A percentile compares a stretch with the other conserved stretches of the same genome.
phyloP scores from a whole-genome alignment of 805 yeast genomes.

The Lipomyces orientalis region DNA sequence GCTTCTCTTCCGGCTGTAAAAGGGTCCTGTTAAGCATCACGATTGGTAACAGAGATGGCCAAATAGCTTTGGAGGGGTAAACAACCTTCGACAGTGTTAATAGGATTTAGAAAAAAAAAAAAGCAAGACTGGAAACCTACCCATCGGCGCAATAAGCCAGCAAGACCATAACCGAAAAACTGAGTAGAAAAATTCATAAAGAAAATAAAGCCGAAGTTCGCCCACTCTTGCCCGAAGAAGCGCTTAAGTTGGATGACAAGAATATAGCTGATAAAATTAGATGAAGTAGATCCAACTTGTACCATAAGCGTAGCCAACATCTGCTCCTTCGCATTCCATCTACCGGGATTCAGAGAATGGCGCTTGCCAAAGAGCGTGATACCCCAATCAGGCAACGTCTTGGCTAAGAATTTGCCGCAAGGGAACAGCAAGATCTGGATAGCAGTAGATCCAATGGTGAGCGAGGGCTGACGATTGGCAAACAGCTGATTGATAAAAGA shows the following conservation, averaged over 20 bases:
- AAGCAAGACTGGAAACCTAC: conserved; percentile 1
- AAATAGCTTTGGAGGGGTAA: conserved; percentile 49
- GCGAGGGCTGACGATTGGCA: conserved; percentile 59
- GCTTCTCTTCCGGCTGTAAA: conserved; percentile 51
- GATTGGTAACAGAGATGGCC: conserved; percentile 60
- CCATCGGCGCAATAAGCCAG: conserved; percentile 65
- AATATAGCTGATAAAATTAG: conserved; percentile 54
- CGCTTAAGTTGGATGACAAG: conserved; percentile 48
- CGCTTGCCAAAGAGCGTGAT: conserved; percentile 44
- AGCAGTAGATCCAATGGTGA: conserved; percentile 62
- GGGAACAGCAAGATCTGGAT: conserved; percentile 72
- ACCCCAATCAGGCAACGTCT: conserved; percentile 26
- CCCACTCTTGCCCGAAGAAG: conserved; percentile 41
- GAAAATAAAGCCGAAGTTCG: conserved; percentile 58
- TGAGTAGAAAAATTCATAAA: conserved; percentile 61
- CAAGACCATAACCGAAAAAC: conserved; percentile 69
- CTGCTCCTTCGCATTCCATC: conserved; percentile 65
- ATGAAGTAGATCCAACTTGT: conserved; percentile 16
- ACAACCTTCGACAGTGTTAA: conserved; percentile 9
- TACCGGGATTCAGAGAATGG: conserved; percentile 60
- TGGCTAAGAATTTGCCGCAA: conserved; percentile 51
- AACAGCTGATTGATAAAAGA: conserved; percentile 66
- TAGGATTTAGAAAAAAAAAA: background rate
- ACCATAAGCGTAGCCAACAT: conserved; percentile 58
- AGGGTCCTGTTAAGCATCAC: conserved; percentile 58